These are phyloP conservation scores for Tanozyma kutaoensis DNA, from an alignment of 805 yeast genomes.

Conservation along the genomic window DNA sequence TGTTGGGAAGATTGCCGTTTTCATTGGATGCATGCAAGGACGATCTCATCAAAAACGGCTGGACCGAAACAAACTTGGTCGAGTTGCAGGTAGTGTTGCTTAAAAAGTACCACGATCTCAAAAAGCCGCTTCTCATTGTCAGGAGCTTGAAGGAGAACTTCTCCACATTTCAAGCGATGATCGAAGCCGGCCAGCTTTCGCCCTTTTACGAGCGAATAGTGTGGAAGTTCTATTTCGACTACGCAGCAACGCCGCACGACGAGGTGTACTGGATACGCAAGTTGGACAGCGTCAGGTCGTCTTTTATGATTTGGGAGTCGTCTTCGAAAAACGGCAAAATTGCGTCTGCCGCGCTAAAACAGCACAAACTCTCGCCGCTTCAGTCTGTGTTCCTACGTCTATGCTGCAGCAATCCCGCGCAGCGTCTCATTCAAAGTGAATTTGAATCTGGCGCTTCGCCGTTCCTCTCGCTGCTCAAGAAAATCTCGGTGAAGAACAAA, in stretches of 20 bases:
- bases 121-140: conserved; percentile 17
- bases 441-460: conserved; percentile 4
- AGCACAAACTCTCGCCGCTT: conserved; percentile 7
- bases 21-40: conserved; percentile 6
- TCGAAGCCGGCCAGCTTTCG: conserved; percentile 9
- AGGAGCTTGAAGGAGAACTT: conserved; percentile 16
- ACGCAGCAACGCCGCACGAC: conserved; percentile 9
- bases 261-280: conserved; percentile 11
- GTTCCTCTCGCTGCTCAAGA: conserved; percentile 15
- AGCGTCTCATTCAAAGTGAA: conserved; percentile 5
- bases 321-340: not conserved
- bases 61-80: conserved; percentile 9
- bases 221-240: conserved; percentile 28
- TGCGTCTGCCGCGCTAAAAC: conserved; percentile 4
- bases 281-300: conserved; percentile 10
- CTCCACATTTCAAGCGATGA: conserved; percentile 11
- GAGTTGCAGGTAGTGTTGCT: conserved; percentile 18
- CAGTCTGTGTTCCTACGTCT: conserved; percentile 14
- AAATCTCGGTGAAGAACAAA: conserved; percentile 17
- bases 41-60: conserved; percentile 5
- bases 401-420: conserved; percentile 6
- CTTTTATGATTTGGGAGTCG: conserved; percentile 24
- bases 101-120: conserved; percentile 22
- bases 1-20: conserved; percentile 6
- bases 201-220: conserved; percentile 27